phyloP scores from a whole-genome alignment of 345 rosid genomes.

The Mercurialis annua region DNA sequence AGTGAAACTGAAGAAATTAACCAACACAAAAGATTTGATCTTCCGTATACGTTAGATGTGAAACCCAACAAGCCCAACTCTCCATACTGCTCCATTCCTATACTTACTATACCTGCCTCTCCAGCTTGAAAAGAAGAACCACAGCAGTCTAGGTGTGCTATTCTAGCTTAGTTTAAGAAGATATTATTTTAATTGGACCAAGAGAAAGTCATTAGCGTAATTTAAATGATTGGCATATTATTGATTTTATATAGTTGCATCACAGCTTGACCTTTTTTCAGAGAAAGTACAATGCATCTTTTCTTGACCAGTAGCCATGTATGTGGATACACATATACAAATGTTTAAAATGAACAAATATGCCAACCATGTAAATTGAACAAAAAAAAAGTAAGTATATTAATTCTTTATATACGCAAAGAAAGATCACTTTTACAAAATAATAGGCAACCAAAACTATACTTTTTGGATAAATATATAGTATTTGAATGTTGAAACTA shows the following conservation, averaged over 20 bases:
- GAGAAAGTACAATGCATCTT: too few relatives aligned
- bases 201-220: too few relatives aligned
- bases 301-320: too few relatives aligned
- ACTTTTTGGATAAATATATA: neutral
- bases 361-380: neutral
- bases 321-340: neutral
- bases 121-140: neutral
- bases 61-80: too few relatives aligned
- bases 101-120: neutral
- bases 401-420: neutral
- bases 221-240: too few relatives aligned
- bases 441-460: neutral
- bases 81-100: neutral
- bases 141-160: neutral
- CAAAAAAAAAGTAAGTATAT: neutral
- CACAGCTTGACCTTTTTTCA: too few relatives aligned
- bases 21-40: too few relatives aligned
- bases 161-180: too few relatives aligned
- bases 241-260: too few relatives aligned
- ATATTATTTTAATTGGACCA: too few relatives aligned
- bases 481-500: neutral
- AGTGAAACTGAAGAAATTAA: too few relatives aligned
- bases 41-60: too few relatives aligned
- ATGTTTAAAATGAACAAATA: neutral
- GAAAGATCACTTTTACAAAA: constrained; percentile 1